Evolutionary conservation across 2,329 filamentous ascomycete genomes (phyloP).

Genomic region (Dichotomopilus funicola): DNA sequence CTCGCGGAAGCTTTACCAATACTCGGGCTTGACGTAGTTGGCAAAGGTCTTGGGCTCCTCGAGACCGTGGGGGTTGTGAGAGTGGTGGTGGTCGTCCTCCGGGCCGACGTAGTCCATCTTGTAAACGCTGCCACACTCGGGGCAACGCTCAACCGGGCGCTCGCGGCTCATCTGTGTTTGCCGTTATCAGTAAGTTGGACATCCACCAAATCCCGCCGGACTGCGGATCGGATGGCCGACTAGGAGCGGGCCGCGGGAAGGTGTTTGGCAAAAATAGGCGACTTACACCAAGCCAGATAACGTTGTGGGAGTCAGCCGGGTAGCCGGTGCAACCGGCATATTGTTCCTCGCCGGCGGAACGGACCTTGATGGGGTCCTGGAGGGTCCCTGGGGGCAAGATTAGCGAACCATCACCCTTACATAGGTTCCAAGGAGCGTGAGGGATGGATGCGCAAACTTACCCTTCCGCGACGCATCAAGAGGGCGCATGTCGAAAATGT

Average conservation of each 20-base stretch:
- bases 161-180: constrained; percentile 66
- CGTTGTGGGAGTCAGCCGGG: constrained; percentile 85
- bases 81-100: constrained; percentile 52
- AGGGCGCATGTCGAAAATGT: constrained; percentile 97
- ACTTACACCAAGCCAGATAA: constrained; percentile 84
- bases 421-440: constrained; percentile 8
- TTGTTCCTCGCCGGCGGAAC: constrained; percentile 91
- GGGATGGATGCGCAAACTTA: constrained; percentile 33
- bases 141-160: constrained; percentile 89
- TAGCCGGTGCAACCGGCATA: constrained; percentile 92
- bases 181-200: neutral
- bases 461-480: constrained; percentile 85
- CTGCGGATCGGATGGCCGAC: constrained; percentile 4
- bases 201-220: neutral
- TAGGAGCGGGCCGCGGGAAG: too few species aligned
- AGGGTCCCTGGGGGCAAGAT: constrained; percentile 61
- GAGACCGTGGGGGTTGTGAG: constrained; percentile 54
- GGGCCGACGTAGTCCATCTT: constrained; percentile 97
- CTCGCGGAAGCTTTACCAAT: constrained; percentile 54
- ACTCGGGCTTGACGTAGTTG: constrained; percentile 92
- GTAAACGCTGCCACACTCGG: constrained; percentile 92
- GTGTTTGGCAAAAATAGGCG: too few species aligned
- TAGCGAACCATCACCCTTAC: constrained; percentile 16
- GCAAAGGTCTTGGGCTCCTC: constrained; percentile 94
- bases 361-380: constrained; percentile 83